phyloP scores from a whole-genome alignment of 164 flowering plant species.

The Paratinospora sagittata region DNA sequence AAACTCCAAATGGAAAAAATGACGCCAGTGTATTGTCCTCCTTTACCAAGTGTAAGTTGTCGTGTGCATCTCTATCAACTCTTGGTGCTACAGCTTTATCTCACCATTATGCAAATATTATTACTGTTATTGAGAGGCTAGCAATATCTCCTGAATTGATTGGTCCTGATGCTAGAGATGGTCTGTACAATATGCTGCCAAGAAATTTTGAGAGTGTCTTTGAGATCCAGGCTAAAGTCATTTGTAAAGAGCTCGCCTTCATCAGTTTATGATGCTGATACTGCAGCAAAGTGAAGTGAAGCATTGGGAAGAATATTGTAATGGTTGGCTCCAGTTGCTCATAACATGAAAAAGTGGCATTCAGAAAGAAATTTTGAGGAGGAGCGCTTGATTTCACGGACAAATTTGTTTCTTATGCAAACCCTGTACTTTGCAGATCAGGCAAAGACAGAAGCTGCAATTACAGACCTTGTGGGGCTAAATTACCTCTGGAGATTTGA shows the following conservation, averaged over 20 bases:
- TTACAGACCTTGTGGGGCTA: too few species aligned
- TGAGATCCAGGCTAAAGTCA: constrained; percentile 64
- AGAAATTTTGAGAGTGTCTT: constrained; percentile 41
- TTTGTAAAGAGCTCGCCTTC: constrained; percentile 40
- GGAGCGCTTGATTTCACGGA: constrained; percentile 40
- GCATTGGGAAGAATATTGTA: constrained; percentile 63
- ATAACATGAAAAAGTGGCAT: constrained; percentile 90
- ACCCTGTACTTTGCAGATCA: too few species aligned
- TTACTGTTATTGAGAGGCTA: too few species aligned
- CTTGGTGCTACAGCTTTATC: too few species aligned
- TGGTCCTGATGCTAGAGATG: constrained; percentile 79
- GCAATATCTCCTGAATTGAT: constrained; percentile 83
- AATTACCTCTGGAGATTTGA: too few species aligned
- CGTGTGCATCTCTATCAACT: too few species aligned
- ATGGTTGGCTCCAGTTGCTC: constrained; percentile 91
- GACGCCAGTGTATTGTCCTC: too few species aligned
- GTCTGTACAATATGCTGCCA: too few species aligned
- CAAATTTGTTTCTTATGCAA: constrained; percentile 76
- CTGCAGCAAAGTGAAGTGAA: constrained; percentile 71
- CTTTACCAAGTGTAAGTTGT: too few species aligned
- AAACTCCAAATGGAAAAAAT: too few species aligned
- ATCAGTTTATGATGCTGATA: constrained; percentile 45
- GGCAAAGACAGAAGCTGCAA: constrained; percentile 71
- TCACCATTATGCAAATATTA: too few species aligned
- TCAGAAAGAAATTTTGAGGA: too few species aligned